Percentiles rank a stretch among this genome's conserved stretches.
phyloP scores from a whole-genome alignment of 2,329 filamentous ascomycete species.

The Decorospora gaudefroyi region DNA sequence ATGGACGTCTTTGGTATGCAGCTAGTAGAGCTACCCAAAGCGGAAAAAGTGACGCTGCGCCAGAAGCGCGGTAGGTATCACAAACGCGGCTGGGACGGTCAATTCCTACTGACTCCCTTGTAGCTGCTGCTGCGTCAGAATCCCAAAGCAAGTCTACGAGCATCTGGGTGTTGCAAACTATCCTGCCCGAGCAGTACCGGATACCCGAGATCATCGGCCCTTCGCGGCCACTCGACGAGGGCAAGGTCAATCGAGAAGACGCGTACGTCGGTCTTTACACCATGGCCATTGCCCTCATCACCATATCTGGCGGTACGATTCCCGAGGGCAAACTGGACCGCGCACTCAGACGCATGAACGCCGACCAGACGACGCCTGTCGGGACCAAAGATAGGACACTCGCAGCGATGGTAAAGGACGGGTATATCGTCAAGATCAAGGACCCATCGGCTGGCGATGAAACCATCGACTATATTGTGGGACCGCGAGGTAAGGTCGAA shows the following conservation, averaged over 20 bases:
- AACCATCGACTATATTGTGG: slow-evolving; percentile 78
- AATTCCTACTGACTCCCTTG: slow-evolving; percentile 26
- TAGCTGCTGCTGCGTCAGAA: slow-evolving; percentile 60
- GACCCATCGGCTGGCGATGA: slow-evolving; percentile 76
- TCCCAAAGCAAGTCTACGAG: slow-evolving; percentile 61
- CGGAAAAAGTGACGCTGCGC: slow-evolving; percentile 78
- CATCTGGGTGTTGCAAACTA: slow-evolving; percentile 76
- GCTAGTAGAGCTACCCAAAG: slow-evolving; percentile 77
- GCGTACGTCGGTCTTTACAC: slow-evolving; percentile 82
- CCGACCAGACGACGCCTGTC: slow-evolving; percentile 72
- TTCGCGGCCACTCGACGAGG: slow-evolving; percentile 63
- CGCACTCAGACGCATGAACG: slow-evolving; percentile 74
- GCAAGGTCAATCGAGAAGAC: slow-evolving; percentile 65
- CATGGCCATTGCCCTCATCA: slow-evolving; percentile 75
- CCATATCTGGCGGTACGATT: slow-evolving; percentile 70
- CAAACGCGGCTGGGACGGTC: too few relatives aligned
- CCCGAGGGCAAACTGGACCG: slow-evolving; percentile 78
- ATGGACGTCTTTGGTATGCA: slow-evolving; percentile 85
- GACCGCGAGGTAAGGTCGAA: slow-evolving; percentile 83
- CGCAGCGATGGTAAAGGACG: slow-evolving; percentile 75
- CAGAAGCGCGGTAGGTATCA: slow-evolving; percentile 71
- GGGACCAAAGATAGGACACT: slow-evolving; percentile 76
- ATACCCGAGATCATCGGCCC: slow-evolving; percentile 68
- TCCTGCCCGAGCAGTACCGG: slow-evolving; percentile 70
- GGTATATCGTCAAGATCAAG: slow-evolving; percentile 76